Evolutionary conservation across 2,329 filamentous ascomycete species (phyloP).

Genomic region (Pseudofabraea citricarpa): DNA sequence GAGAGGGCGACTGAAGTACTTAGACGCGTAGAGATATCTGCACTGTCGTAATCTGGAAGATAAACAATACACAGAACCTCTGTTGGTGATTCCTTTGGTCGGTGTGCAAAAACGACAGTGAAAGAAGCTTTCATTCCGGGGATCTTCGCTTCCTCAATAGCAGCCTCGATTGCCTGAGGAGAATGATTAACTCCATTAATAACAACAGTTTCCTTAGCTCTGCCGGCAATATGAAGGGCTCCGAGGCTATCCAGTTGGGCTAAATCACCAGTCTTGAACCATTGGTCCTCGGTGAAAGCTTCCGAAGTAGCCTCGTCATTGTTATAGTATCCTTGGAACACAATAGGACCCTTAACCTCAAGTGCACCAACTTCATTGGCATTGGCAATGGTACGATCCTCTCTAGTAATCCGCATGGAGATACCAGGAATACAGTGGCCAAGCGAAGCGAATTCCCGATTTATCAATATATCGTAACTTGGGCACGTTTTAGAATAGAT

Average conservation of each 20-base stretch:
- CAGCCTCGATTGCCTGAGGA: conserved; percentile 32
- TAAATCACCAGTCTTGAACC: conserved; percentile 38
- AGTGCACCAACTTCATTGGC: conserved; percentile 28
- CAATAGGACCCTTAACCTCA: conserved; percentile 40
- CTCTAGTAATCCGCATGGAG: conserved; percentile 31
- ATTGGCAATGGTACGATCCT: conserved; percentile 7
- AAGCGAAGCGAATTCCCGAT: conserved; percentile 30
- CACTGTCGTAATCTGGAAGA: conserved; percentile 23
- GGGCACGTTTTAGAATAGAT: conserved; percentile 40
- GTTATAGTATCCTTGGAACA: conserved; percentile 49
- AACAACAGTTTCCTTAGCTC: conserved; percentile 38
- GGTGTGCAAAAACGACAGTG: conserved; percentile 35
- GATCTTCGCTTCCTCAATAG: conserved; percentile 31
- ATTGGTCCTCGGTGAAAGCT: conserved; percentile 46
- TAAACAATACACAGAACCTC: conserved; percentile 37
- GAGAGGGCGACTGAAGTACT: conserved; percentile 19
- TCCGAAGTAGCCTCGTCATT: conserved; percentile 46
- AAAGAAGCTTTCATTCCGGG: conserved; percentile 21
- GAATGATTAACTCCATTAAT: conserved; percentile 42
- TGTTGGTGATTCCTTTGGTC: conserved; percentile 25
- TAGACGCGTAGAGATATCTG: conserved; percentile 20
- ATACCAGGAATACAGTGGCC: conserved; percentile 34
- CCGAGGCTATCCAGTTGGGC: conserved; percentile 30
- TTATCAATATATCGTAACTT: conserved; percentile 28
- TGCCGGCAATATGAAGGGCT: conserved; percentile 31